These are phyloP conservation scores for Emergomyces orientalis DNA, from an alignment of 2,329 filamentous ascomycete species.

Conservation along the genomic window DNA sequence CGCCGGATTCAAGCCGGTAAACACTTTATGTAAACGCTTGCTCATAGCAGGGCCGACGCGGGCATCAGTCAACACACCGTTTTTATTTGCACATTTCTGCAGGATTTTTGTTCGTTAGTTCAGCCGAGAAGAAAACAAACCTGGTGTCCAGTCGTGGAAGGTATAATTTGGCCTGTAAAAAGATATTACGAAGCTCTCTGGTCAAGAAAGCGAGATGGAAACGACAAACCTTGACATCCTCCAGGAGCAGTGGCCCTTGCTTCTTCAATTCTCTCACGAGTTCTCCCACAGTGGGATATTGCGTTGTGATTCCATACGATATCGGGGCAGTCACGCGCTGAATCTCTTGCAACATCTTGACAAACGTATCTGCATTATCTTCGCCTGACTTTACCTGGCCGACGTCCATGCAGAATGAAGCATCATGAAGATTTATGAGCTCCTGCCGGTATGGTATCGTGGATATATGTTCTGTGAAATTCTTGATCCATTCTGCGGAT, in stretches of 20 bases:
- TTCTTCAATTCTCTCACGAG: slow-evolving; percentile 52
- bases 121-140: background rate
- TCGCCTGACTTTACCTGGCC: slow-evolving; percentile 67
- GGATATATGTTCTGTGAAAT: slow-evolving; percentile 70
- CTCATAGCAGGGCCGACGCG: slow-evolving; percentile 42
- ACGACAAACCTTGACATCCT: slow-evolving; percentile 43
- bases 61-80: slow-evolving; percentile 37
- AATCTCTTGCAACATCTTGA: slow-evolving; percentile 68
- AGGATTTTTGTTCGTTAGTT: background rate
- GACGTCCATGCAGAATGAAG: slow-evolving; percentile 66
- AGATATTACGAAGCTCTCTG: background rate
- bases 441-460: slow-evolving; percentile 59
- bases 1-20: slow-evolving; percentile 38
- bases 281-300: slow-evolving; percentile 50
- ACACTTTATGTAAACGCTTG: slow-evolving; percentile 41
- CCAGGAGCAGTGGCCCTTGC: slow-evolving; percentile 53
- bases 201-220: background rate
- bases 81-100: slow-evolving; percentile 42
- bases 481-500: slow-evolving; percentile 62
- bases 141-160: background rate
- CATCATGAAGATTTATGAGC: slow-evolving; percentile 40
- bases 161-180: background rate
- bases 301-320: slow-evolving; percentile 57
- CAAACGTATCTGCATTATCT: slow-evolving; percentile 56
- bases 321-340: slow-evolving; percentile 61